Evolutionary conservation across 1,139 yeast species (phyloP).

Genomic region (Geotrichum cucujoidarum): DNA sequence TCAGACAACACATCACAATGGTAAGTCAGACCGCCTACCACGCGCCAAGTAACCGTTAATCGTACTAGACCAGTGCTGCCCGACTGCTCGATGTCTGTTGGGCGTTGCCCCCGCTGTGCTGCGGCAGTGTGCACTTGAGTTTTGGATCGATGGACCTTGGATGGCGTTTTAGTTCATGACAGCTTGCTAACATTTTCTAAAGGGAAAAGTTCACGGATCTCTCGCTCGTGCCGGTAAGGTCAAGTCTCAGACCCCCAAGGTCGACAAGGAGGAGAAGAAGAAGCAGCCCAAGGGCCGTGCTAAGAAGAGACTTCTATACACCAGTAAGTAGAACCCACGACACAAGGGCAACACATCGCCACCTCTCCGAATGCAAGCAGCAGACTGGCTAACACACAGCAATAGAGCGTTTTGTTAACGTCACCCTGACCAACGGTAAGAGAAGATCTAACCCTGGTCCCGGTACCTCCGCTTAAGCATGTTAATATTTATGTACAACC

Average conservation of each 20-base stretch:
- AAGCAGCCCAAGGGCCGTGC: conserved; percentile 86
- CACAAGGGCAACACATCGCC: no score
- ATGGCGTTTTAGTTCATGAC: no score
- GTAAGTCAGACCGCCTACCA: not conserved
- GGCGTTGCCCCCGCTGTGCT: no score
- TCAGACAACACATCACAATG: conserved; percentile 5
- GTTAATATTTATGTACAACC: not conserved
- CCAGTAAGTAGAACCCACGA: conserved; percentile 60
- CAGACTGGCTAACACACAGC: no score
- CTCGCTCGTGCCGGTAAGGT: conserved; percentile 99
- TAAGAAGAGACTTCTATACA: conserved; percentile 96
- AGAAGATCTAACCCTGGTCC: conserved; percentile 97
- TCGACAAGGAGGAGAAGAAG: conserved; percentile 79
- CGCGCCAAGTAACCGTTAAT: not conserved
- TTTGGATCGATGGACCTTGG: no score
- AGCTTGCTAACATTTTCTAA: conserved; percentile 1
- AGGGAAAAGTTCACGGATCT: conserved; percentile 99
- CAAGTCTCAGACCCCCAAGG: conserved; percentile 98
- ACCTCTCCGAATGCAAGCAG: no score
- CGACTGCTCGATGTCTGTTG: not conserved
- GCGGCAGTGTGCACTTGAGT: no score
- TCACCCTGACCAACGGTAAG: conserved; percentile 97
- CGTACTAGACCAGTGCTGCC: not conserved
- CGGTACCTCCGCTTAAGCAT: conserved; percentile 31
- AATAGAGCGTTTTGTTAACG: conserved; percentile 87